Base-by-base conservation (phyloP, 1,284 basidiomycete genomes). In the Apiotrichum sp. region DNA sequence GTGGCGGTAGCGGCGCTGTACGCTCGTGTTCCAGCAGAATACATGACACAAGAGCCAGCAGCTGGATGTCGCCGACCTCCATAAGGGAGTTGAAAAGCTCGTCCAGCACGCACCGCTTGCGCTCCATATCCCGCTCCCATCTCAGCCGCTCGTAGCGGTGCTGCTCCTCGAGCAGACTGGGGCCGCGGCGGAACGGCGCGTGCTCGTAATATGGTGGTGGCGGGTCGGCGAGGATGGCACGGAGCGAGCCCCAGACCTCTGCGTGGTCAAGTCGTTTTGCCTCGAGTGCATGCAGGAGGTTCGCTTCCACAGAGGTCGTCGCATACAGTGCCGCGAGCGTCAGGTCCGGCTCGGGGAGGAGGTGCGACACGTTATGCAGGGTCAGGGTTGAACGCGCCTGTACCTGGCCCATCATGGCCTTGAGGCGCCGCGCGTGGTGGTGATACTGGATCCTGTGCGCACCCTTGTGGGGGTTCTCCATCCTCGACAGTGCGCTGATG, bases 1-100 rank as follows among this genome's bases (percentile, higher is more conserved):
- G 57, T 3, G 67, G 64, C 13, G 70, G 67, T 1, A 62, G 51
- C 0, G 57, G 55, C 2, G 63, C 57, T 1, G 56, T 46, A 14
- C 52, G 56, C 16, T 62, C 56, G 46, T 72, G 61, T n/a, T 68
- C 64, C 3, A 89, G 77, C 3, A 92, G 75, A 16, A 90, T 71
- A 47, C 84, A 80, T 0, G 88, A 81, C 0, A 92, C 67, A 78
- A 93, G 85, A 0, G 87, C 88, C 3, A 93, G 79, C 78, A 90
- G 86, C 66, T 93, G 89, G 0, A 91, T 72, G 66, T 93, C 89
- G 62, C 83, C 86, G 34, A 78, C 78, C 31, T 78, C 79, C 6
- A 83, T 80, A 36, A 89, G 79, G 58, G 87, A 81, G 1, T 74
- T 65, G 62, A 90, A 85, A 67, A 72, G 52, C 49, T 65, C 58